Evolutionary conservation across 78 protist species (phyloP), one percentile per base, ranked within the genome.

Genomic region (Dictyostelium firmibasis): DNA sequence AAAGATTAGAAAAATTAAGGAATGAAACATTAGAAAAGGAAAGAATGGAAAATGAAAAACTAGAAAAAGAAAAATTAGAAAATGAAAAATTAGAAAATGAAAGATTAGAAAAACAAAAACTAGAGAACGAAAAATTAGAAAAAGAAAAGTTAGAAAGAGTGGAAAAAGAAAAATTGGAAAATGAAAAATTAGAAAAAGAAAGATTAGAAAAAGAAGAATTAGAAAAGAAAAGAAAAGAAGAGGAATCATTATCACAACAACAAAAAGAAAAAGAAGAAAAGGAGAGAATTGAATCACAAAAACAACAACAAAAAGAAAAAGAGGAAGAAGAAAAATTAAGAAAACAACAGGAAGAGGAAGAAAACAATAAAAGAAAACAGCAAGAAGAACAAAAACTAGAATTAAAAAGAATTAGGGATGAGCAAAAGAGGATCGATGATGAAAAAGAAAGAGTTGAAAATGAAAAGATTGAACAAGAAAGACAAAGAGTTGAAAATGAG

Each of bases 331-430:
- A 60, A 2, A 35, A 41, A 35, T 2, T n/a, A 60, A 83, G 67
- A 62, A 23, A 60, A 8, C 77, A 62, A 35, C 29, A 83, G 31
- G 29, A 43, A 47, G 13, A 81, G 18, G 62, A 77, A 16, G 44
- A 72, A 72, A 9, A 72, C 10, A 81, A 81, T 31, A 81, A 25
- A 20, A 81, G n/a, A 50, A 7, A 81, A n/a, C 47, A 36, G 29
- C 16, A 47, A 50, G 27, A 81, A 10, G 41, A 81, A 41, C 85
- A 81, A n/a, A 43, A 77, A 77, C 9, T 31, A n/a, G 83, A 76
- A 23, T 38, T 38, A 76, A 25, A 76, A 41, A n/a, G 31, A 76
- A 36, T 38, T 29, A 38, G 57, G n/a, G 57, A 76, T 9, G 18
- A 38, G 23, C n/a, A 76, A 38, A 76, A 38, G 11, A 38, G n/a